phyloP scores from a whole-genome alignment of 208 protist species.

The Trypanosoma melophagium region DNA sequence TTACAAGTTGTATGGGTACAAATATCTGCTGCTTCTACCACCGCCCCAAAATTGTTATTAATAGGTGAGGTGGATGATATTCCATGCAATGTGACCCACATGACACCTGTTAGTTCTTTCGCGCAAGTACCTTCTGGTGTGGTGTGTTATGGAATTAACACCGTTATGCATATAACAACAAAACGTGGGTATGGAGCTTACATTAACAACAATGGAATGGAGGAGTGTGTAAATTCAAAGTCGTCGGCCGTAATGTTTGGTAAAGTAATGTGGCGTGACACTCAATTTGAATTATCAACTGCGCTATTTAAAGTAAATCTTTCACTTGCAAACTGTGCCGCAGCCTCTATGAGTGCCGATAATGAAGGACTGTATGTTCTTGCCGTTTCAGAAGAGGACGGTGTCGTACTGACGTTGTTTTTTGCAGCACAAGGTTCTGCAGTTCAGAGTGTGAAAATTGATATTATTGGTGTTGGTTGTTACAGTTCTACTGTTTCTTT shows the following conservation, averaged over 20 bases:
- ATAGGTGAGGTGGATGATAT: constrained; percentile 82
- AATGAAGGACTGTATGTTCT: constrained; percentile 40
- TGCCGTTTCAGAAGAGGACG: constrained; percentile 71
- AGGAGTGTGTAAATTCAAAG: constrained; percentile 58
- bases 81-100: constrained; percentile 78
- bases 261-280: constrained; percentile 50
- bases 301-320: constrained; percentile 68
- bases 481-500: constrained; percentile 34
- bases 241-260: constrained; percentile 48
- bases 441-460: constrained; percentile 39
- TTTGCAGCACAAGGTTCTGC: constrained; percentile 50
- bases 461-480: constrained; percentile 61
- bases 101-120: constrained; percentile 68
- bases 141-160: constrained; percentile 70
- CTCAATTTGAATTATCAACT: constrained; percentile 40
- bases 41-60: constrained; percentile 47
- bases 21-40: constrained; percentile 42
- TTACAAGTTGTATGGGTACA: constrained; percentile 78
- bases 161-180: constrained; percentile 77
- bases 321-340: constrained; percentile 61
- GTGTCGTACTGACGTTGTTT: constrained; percentile 57
- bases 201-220: constrained; percentile 69
- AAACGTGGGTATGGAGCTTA: constrained; percentile 77
- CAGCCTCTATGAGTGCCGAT: constrained; percentile 11
- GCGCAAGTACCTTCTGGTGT: constrained; percentile 66